phyloP scores from a whole-genome alignment of 148 eudicot genomes.

The Vaccinium vitisidaea region DNA sequence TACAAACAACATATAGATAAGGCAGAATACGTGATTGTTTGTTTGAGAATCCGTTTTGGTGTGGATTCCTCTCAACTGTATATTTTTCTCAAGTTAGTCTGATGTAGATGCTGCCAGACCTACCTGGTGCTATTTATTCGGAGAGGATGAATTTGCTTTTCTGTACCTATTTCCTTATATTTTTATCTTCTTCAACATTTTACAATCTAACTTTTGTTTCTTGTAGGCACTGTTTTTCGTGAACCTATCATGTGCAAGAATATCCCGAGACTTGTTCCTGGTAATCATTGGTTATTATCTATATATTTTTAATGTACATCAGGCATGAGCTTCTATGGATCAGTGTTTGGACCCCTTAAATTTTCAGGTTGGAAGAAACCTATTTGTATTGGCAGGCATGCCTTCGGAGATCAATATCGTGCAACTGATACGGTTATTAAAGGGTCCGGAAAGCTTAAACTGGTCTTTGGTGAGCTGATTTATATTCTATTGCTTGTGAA shows the following conservation, averaged over 20 bases:
- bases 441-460: slow-evolving; percentile 76
- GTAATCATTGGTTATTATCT: slow-evolving; percentile 23
- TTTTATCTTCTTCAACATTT: slow-evolving; percentile 1
- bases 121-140: not conserved
- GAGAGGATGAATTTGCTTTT: not conserved
- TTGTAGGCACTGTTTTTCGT: slow-evolving; percentile 69
- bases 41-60: not conserved
- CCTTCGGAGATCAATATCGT: slow-evolving; percentile 82
- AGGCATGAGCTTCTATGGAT: not conserved
- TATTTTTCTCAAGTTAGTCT: not conserved
- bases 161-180: slow-evolving; percentile 5
- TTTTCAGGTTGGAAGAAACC: slow-evolving; percentile 67
- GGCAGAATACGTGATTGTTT: not conserved
- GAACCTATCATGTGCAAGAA: slow-evolving; percentile 70
- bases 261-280: slow-evolving; percentile 70
- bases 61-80: not conserved
- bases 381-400: slow-evolving; percentile 77
- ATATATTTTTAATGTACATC: not conserved
- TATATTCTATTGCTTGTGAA: not conserved
- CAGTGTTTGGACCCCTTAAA: slow-evolving; percentile 7
- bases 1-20: not conserved
- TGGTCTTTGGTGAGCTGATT: slow-evolving; percentile 60
- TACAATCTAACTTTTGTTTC: not conserved
- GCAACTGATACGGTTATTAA: slow-evolving; percentile 59
- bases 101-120: slow-evolving; percentile 4